Evolutionary conservation across 1,284 basidiomycete genomes (phyloP), one percentile per base, ranked within the genome.

Genomic region (Cutaneotrichosporon mucoides): DNA sequence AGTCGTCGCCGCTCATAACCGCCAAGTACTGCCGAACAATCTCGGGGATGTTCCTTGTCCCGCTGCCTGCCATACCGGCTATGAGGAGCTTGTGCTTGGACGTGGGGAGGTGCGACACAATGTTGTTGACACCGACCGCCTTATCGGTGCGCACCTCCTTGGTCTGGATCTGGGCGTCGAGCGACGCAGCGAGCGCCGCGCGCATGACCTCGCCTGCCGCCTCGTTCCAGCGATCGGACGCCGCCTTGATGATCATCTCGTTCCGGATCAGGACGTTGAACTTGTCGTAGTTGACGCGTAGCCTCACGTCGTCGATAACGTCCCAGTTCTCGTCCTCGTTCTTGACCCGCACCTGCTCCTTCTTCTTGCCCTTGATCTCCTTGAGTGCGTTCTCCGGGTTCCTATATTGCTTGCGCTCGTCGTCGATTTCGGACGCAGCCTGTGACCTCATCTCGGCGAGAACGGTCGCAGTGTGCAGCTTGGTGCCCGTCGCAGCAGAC

Each of bases 191-290:
- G 44, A 95, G 79, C 13, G 85, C 80, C 0, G 88, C 87, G 56
- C 83, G 83, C 63, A 94, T 77, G 2, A 94, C 87, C 5, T 83
- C 71, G 3, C 86, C 88, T 8, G 90, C 85, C 13, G 84, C 82
- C 24, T 82, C 79, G 66, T 95, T 95, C 78, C 84, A 94, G 43
- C 89, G 84, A 68, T 92, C 88, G 62, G 82, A 80, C 0, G 85
- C 89, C 10, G 89, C 87, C 50, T 82, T 81, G 64, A 87, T 85
- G 56, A 95, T 84, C 52, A 95, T 81, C 75, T 88, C 83, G 76
- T 96, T 94, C 40, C 95, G 88, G 52, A 97, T 86, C 68, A 91
- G 87, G 38, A 93, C 82, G 67, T 90, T 87, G 77, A 94, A 95
- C 66, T 86, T 88, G 66, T 94, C 88, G 70, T 87, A 88, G 78